Percentiles rank a stretch among this genome's conserved stretches.
These are phyloP conservation scores for Zizania latifolia DNA, from an alignment of 176 grass and related monocot species.

Conservation along the genomic window DNA sequence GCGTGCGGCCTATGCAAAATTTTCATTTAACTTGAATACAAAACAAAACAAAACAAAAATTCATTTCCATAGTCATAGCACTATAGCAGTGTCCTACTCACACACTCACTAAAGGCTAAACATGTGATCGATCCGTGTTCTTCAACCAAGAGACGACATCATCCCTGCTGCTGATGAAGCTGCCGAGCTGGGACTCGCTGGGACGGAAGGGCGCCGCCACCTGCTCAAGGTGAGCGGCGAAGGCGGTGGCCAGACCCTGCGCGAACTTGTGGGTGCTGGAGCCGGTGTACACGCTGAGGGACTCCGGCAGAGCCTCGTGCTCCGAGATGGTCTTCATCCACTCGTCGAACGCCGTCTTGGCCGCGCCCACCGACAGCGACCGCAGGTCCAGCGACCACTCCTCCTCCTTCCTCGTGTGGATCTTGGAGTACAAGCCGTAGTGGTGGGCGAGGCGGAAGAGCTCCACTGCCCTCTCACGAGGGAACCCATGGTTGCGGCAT, in stretches of 20 bases:
- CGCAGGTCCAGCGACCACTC: slow-evolving; percentile 77
- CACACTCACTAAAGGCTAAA: no score
- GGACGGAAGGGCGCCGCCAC: slow-evolving; percentile 41
- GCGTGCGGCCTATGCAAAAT: no score
- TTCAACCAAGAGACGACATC: slow-evolving; percentile 63
- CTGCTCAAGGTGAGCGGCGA: slow-evolving; percentile 37
- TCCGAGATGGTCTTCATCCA: slow-evolving; percentile 52
- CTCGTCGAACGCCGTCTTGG: slow-evolving; percentile 71
- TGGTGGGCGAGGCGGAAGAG: slow-evolving; percentile 56
- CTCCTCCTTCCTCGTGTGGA: slow-evolving; percentile 39
- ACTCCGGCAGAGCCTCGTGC: slow-evolving; percentile 40
- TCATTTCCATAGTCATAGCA: no score
- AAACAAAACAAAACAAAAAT: no score
- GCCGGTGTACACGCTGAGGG: slow-evolving; percentile 61
- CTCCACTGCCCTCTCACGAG: slow-evolving; percentile 38
- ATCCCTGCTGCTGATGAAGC: slow-evolving; percentile 59
- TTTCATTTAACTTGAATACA: no score
- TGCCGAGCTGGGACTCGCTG: slow-evolving; percentile 45
- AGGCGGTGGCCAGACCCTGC: slow-evolving; percentile 52
- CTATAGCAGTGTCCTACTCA: no score
- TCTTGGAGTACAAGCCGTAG: slow-evolving; percentile 58
- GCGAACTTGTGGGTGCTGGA: slow-evolving; percentile 70
- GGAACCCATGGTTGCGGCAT: slow-evolving; percentile 56
- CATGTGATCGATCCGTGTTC: no score
- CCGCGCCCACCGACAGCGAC: slow-evolving; percentile 65